phyloP scores from a whole-genome alignment of 441 rosid genomes.

The Gossypium trilobum region DNA sequence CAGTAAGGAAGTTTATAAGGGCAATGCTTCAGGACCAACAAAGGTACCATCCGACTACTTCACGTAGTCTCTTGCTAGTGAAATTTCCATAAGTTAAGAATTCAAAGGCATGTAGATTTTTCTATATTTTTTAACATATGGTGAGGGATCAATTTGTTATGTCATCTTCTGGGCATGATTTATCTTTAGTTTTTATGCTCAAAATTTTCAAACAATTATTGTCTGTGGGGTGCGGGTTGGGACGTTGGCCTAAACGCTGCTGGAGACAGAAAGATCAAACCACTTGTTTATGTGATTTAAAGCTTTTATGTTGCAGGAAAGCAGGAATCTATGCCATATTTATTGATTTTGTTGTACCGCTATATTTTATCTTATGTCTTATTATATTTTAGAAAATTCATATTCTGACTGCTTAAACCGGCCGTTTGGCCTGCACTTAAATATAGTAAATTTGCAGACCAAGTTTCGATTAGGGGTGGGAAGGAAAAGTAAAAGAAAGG shows the following conservation, averaged over 20 bases:
- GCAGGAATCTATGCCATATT: neutral
- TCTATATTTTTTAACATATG: neutral
- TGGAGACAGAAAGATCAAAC: neutral
- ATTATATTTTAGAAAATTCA: neutral
- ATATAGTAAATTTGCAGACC: neutral
- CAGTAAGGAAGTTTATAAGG: slow-evolving; percentile 94
- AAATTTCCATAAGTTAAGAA: neutral
- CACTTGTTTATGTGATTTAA: neutral
- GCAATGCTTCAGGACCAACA: slow-evolving; percentile 99
- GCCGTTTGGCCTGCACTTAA: neutral
- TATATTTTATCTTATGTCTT: neutral
- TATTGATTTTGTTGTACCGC: neutral
- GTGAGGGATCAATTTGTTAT: neutral
- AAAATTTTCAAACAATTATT: neutral
- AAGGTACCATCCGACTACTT: slow-evolving; percentile 46
- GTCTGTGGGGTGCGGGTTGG: neutral
- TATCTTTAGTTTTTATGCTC: neutral
- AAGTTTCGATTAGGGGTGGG: neutral
- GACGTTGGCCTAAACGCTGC: neutral
- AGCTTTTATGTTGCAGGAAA: neutral
- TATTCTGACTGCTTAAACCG: neutral
- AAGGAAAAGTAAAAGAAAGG: neutral
- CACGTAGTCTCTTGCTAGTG: neutral
- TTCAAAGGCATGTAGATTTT: neutral
- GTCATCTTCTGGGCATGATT: neutral